Evolutionary conservation across 495 filamentous ascomycete species (phyloP).

Genomic region (Bathelium albidoporum): DNA sequence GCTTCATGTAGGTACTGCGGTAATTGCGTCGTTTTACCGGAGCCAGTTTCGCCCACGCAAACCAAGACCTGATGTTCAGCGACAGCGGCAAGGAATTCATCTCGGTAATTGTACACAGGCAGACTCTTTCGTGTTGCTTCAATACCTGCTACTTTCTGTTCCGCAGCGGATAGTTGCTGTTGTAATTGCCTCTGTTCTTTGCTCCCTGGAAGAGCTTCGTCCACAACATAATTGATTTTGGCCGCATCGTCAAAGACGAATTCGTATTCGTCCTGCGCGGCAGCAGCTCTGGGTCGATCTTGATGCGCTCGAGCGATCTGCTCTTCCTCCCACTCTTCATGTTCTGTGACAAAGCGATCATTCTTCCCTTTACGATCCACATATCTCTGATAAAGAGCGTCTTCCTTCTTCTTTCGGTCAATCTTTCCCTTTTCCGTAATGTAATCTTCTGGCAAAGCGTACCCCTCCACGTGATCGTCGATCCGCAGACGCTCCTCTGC

Average conservation of each 20-base stretch:
- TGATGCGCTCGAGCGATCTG: conserved; percentile 78
- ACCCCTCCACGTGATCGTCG: conserved; percentile 88
- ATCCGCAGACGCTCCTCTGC: conserved; percentile 82
- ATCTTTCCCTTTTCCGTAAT: conserved; percentile 89
- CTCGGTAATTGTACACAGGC: conserved; percentile 72
- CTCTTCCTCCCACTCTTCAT: conserved; percentile 91
- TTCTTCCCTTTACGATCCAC: conserved; percentile 80
- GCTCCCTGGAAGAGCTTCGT: conserved; percentile 58
- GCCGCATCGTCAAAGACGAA: conserved; percentile 87
- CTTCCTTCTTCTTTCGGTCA: conserved; percentile 79
- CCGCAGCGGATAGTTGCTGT: conserved; percentile 73
- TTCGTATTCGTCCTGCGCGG: conserved; percentile 84
- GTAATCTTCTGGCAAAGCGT: conserved; percentile 88
- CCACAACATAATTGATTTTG: conserved; percentile 77
- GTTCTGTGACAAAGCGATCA: conserved; percentile 85
- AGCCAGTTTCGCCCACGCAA: conserved; percentile 31
- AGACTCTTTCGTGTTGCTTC: conserved; percentile 85
- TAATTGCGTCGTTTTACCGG: conserved; percentile 35
- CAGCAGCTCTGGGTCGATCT: conserved; percentile 40
- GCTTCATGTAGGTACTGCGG: conserved; percentile 33
- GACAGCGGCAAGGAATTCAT: conserved; percentile 31
- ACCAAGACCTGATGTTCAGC: conserved; percentile 30
- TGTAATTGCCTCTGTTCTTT: conserved; percentile 70
- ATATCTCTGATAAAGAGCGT: conserved; percentile 82
- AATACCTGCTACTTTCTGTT: conserved; percentile 73